Evolutionary conservation across 1,139 yeast species (phyloP).

Genomic region (Pichia sp.): DNA sequence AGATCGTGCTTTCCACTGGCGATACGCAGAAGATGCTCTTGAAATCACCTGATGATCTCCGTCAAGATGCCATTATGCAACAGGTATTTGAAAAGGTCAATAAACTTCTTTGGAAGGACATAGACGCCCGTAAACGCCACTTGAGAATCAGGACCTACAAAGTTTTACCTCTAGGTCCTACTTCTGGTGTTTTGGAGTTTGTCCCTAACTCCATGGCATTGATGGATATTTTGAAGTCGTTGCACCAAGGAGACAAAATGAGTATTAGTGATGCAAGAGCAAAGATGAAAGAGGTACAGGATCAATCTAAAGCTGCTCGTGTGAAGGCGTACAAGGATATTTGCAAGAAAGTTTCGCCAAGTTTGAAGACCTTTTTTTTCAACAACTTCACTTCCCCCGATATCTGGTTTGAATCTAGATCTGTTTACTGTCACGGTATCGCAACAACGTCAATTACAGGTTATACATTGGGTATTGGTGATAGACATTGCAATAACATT

Average conservation of each 20-base stretch:
- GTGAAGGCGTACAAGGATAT: constrained; percentile 45
- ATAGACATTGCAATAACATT: constrained; percentile 88
- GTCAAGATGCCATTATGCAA: constrained; percentile 97
- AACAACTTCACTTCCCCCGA: constrained; percentile 61
- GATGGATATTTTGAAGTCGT: constrained; percentile 55
- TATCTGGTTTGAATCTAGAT: constrained; percentile 64
- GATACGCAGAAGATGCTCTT: constrained; percentile 48
- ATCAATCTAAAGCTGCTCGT: constrained; percentile 39
- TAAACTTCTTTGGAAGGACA: constrained; percentile 50
- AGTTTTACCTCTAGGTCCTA: constrained; percentile 85
- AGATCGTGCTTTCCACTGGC: constrained; percentile 52
- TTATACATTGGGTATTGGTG: constrained; percentile 84
- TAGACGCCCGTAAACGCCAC: constrained; percentile 47
- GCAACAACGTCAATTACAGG: constrained; percentile 89
- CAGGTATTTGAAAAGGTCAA: constrained; percentile 91
- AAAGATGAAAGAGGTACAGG: constrained; percentile 54
- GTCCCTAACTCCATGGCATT: constrained; percentile 72
- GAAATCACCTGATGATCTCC: constrained; percentile 82
- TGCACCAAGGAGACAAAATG: constrained; percentile 46
- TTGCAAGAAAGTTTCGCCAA: constrained; percentile 52
- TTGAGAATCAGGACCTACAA: constrained; percentile 75
- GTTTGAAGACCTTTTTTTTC: constrained; percentile 62
- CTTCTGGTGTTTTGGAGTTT: constrained; percentile 85
- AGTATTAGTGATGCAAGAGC: constrained; percentile 53
- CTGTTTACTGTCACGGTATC: constrained; percentile 66